Conservation (phyloP, 2,329 filamentous ascomycete genomes). For the Penicillium aurantiogriseum region DNA sequence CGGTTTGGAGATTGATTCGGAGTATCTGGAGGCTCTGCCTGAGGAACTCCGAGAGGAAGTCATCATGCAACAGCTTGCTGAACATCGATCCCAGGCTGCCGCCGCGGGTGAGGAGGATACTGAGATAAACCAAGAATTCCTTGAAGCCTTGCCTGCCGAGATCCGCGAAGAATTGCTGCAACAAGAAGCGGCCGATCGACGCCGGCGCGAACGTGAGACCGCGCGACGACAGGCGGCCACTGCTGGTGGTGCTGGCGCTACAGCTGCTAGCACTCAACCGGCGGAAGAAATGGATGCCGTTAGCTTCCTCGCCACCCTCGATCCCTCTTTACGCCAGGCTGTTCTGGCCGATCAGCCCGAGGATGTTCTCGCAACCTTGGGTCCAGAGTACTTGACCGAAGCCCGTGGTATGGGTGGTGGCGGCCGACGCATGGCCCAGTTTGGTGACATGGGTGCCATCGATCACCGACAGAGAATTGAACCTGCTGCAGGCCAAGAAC, state of each 20-base stretch:
- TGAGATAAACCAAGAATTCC: conserved; percentile 81
- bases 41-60: conserved; percentile 96
- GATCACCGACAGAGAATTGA: conserved; percentile 39
- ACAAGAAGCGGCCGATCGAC: conserved; percentile 84
- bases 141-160: conserved; percentile 87
- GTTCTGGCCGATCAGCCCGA: conserved; percentile 91
- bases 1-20: conserved; percentile 86
- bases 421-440: conserved; percentile 56
- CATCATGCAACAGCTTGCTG: conserved; percentile 83
- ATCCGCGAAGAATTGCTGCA: conserved; percentile 87
- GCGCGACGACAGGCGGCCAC: conserved; percentile 61
- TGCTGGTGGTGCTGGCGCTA: conserved; percentile 41
- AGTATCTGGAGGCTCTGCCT: conserved; percentile 94
- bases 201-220: conserved; percentile 81
- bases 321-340: conserved; percentile 77
- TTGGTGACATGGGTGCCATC: conserved; percentile 44
- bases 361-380: conserved; percentile 77
- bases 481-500: conserved; percentile 45
- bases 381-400: conserved; percentile 81
- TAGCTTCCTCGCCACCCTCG: conserved; percentile 86
- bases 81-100: conserved; percentile 74
- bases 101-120: conserved; percentile 64
- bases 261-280: conserved; percentile 38
- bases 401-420: conserved; percentile 69
- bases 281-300: conserved; percentile 87